These are phyloP conservation scores for Rhodotorula mucilaginosa DNA, from an alignment of 1,284 basidiomycete genomes.

Conservation along the genomic window DNA sequence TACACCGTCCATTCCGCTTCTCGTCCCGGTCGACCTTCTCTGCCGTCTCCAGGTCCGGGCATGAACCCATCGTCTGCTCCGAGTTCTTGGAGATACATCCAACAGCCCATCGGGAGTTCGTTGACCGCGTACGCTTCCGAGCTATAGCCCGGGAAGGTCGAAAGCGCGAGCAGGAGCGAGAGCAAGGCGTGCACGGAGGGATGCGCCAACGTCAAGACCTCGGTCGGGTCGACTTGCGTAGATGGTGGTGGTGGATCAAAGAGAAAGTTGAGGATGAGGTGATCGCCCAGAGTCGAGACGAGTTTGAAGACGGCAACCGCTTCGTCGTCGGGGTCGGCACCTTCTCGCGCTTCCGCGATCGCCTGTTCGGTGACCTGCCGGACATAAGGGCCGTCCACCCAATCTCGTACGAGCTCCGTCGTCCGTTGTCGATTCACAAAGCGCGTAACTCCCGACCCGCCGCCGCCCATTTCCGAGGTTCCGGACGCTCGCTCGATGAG, in stretches of 20 bases:
- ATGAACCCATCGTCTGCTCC: constrained; percentile 43
- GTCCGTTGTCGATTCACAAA: constrained; percentile 38
- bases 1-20: constrained; percentile 40
- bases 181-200: constrained; percentile 34
- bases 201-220: constrained; percentile 13
- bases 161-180: constrained; percentile 40
- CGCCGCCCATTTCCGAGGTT: constrained; percentile 9
- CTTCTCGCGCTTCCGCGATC: constrained; percentile 19
- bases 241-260: constrained; percentile 23
- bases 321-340: constrained; percentile 30
- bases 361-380: constrained; percentile 2
- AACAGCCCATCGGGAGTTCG: constrained; percentile 36
- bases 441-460: constrained; percentile 27
- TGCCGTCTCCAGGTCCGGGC: constrained; percentile 25
- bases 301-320: constrained; percentile 32
- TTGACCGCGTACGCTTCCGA: constrained; percentile 40
- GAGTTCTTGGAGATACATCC: constrained; percentile 45
- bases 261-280: constrained; percentile 30
- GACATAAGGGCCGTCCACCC: constrained; percentile 26
- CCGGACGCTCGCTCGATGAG: constrained; percentile 38
- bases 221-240: background rate
- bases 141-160: constrained; percentile 42
- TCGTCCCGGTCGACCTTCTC: constrained; percentile 30
- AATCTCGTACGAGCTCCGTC: constrained; percentile 32
- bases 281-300: constrained; percentile 28